Conservation (phyloP, 1,139 yeast species). For the Debaryomycetaceae sp. region DNA sequence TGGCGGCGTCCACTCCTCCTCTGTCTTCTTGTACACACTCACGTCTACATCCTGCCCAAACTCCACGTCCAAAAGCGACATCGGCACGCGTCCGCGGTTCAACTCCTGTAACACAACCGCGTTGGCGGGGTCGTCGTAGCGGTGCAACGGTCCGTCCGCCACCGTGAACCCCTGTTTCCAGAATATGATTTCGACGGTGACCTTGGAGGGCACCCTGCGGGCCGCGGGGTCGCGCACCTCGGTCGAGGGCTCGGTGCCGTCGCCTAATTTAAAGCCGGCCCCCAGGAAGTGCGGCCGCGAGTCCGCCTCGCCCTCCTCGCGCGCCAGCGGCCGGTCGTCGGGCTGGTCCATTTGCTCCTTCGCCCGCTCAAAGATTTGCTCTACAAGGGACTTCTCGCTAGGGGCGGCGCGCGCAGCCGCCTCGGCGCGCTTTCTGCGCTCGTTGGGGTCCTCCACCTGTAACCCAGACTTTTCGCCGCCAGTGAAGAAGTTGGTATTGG, state of each 20-base stretch:
- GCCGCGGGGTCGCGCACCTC: slow-evolving; percentile 28
- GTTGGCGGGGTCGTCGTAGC: slow-evolving; percentile 90
- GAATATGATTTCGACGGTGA: slow-evolving; percentile 74
- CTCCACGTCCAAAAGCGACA: slow-evolving; percentile 73
- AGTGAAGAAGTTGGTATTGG: slow-evolving; percentile 76
- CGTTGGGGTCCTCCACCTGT: slow-evolving; percentile 88
- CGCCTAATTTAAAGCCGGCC: slow-evolving; percentile 78
- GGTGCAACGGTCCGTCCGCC: slow-evolving; percentile 79
- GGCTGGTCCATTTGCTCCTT: slow-evolving; percentile 38
- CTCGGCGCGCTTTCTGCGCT: slow-evolving; percentile 44
- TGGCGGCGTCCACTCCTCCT: slow-evolving; percentile 77
- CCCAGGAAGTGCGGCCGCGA: slow-evolving; percentile 48
- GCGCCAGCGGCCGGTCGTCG: slow-evolving; percentile 42
- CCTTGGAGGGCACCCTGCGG: slow-evolving; percentile 42
- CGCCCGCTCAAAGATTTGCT: slow-evolving; percentile 45
- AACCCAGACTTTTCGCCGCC: slow-evolving; percentile 95
- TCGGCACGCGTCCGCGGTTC: slow-evolving; percentile 91
- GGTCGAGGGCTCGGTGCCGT: slow-evolving; percentile 46
- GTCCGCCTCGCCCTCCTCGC: slow-evolving; percentile 11
- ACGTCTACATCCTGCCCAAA: slow-evolving; percentile 97
- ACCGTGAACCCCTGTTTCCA: slow-evolving; percentile 97
- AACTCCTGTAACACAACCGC: slow-evolving; percentile 71
- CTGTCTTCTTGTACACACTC: slow-evolving; percentile 71
- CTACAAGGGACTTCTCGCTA: slow-evolving; percentile 39
- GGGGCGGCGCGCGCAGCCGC: no score